Evolutionary conservation across 164 flowering plant genomes (phyloP).

Genomic region (Santalum album): DNA sequence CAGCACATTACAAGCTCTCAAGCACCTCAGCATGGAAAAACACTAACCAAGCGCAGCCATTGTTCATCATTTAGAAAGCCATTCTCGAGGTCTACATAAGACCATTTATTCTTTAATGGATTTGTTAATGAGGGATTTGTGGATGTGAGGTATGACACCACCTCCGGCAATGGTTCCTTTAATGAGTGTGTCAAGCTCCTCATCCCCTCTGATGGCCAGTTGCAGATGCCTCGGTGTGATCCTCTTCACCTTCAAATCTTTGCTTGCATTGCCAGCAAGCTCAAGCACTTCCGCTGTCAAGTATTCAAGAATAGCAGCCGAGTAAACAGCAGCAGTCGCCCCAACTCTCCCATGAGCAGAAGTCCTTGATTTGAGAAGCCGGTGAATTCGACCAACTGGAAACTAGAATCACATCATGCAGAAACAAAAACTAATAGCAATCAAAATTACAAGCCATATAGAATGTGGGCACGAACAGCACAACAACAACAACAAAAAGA

Average conservation of each 20-base stretch:
- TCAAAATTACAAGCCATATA: too few relatives aligned
- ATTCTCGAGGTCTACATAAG: too few relatives aligned
- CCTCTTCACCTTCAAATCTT: constrained; percentile 50
- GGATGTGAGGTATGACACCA: constrained; percentile 52
- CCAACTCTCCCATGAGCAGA: constrained; percentile 51
- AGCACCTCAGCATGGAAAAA: too few relatives aligned
- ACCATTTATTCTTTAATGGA: constrained; percentile 32
- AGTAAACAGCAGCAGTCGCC: constrained; percentile 53
- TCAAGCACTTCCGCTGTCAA: constrained; percentile 57
- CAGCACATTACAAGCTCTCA: too few relatives aligned
- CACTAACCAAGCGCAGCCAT: too few relatives aligned
- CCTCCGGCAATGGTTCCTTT: constrained; percentile 63
- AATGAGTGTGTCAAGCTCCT: constrained; percentile 49
- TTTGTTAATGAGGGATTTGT: constrained; percentile 53
- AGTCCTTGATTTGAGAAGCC: constrained; percentile 36
- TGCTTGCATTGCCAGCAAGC: constrained; percentile 55
- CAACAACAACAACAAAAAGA: too few relatives aligned
- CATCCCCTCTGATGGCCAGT: constrained; percentile 55
- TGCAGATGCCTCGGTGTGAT: constrained; percentile 54
- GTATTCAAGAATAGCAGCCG: constrained; percentile 51
- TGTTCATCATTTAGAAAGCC: too few relatives aligned
- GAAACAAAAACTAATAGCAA: not conserved
- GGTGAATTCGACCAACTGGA: constrained; percentile 50
- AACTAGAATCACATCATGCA: constrained; percentile 21
- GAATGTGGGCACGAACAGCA: too few relatives aligned